Evolutionary conservation across 2,329 filamentous ascomycete species (phyloP), one percentile per base, ranked within the genome.

Genomic region (Penicillium sp.): DNA sequence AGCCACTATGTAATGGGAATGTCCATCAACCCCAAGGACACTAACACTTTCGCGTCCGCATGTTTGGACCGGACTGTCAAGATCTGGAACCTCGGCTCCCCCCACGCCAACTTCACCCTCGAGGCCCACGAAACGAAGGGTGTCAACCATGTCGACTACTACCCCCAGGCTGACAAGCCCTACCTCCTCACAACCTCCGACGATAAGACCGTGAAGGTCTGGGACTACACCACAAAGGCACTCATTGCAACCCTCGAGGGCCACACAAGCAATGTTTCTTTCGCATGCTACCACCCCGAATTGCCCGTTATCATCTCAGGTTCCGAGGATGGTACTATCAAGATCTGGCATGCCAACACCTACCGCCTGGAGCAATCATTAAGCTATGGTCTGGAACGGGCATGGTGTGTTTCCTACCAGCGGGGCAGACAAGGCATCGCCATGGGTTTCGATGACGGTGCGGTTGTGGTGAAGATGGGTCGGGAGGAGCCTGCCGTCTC

Each of bases 221-320:
- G 94, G 93, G 94, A 99, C 72, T 97, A 99, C 80, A 97, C 93
- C 11, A 97, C 92, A 45, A 99, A 99, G 78, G 94, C 92, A 11
- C 81, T 97, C 61, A 97, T 97, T 70, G 94, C 94, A 29, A 97
- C 93, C 3, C 82, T 99, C 45, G 94, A 99, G 75, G 94, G 94
- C 27, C 94, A 99, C 75, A 96, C 92, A 29, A 96, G 92, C 75
- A 99, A 99, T 69, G 94, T 99, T 45, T 97, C 92, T 3, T 99
- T 97, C 69, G 94, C 94, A 46, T 95, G 92, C 75, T 99, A 97
- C 72, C 94, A 99, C 75, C 94, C 94, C 2, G 93, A 97, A 75
- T 80, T 99, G 45, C 94, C 94, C 2, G 88, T 99, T 62, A 99
- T 99, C 68, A 93, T 99, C 53, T 97, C 94, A 22, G 94, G 94